These are phyloP conservation scores for Hyaloperonospora brassicae DNA, from an alignment of 352 stramenopile genomes.

Conservation along the genomic window DNA sequence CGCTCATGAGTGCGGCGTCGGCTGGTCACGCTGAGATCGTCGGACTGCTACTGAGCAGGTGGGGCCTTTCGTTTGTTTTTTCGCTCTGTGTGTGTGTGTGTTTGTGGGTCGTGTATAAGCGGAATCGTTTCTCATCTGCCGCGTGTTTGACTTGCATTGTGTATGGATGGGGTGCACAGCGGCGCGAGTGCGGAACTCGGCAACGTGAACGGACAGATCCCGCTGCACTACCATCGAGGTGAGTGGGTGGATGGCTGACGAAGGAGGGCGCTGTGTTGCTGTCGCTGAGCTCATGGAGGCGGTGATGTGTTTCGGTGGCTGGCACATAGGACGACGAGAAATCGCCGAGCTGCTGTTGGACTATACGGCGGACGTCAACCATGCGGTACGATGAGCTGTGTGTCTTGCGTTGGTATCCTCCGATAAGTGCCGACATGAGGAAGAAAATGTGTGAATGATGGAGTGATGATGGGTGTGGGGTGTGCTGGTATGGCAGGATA, in stretches of 20 bases:
- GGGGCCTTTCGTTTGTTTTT: background rate
- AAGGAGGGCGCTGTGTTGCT: background rate
- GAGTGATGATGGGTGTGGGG: too few species aligned
- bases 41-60: conserved; percentile 50
- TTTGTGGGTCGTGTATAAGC: background rate
- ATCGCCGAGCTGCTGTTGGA: conserved; percentile 62
- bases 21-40: conserved; percentile 53
- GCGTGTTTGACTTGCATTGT: background rate
- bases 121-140: background rate
- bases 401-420: too few species aligned
- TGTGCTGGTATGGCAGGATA: conserved; percentile 27
- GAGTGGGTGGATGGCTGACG: background rate
- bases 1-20: conserved; percentile 66
- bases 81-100: too few species aligned
- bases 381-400: conserved; percentile 29
- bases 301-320: background rate
- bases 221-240: conserved; percentile 72
- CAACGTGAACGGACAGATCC: conserved; percentile 67
- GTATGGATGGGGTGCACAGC: conserved; percentile 10
- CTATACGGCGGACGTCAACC: conserved; percentile 58
- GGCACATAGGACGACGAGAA: conserved; percentile 38
- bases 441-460: too few species aligned
- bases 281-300: background rate
- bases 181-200: conserved; percentile 53
- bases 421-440: too few species aligned